Evolutionary conservation across 2,329 filamentous ascomycete species (phyloP).

Genomic region (Aspergillus sp.): DNA sequence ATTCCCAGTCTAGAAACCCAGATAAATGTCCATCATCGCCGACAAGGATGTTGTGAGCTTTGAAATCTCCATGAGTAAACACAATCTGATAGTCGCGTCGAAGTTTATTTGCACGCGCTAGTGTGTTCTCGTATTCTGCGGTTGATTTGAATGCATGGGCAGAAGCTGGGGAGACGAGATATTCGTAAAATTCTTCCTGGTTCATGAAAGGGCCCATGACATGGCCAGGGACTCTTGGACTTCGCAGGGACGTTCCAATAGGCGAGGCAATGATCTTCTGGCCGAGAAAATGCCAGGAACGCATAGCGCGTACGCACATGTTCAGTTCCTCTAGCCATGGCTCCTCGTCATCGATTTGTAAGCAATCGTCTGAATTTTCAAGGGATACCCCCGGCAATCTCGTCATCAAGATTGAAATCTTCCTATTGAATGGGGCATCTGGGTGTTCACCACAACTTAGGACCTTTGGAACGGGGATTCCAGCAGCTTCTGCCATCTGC

Average conservation of each 20-base stretch:
- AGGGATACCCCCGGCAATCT: constrained; percentile 30
- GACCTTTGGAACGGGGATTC: constrained; percentile 30
- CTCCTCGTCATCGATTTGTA: constrained; percentile 22
- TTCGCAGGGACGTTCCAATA: constrained; percentile 24
- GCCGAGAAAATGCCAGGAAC: constrained; percentile 25
- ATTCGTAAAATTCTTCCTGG: constrained; percentile 21
- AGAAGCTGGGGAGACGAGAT: constrained; percentile 23
- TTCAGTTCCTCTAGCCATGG: constrained; percentile 31
- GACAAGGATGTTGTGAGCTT: constrained; percentile 11
- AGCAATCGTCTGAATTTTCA: constrained; percentile 20
- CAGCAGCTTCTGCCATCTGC: constrained; percentile 28
- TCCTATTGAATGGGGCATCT: constrained; percentile 8
- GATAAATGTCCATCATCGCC: constrained; percentile 9
- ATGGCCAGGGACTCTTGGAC: constrained; percentile 27
- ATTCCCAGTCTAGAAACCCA: constrained; percentile 2
- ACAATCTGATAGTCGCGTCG: neutral
- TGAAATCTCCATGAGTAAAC: constrained; percentile 15
- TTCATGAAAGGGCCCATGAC: constrained; percentile 24
- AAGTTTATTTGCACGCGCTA: constrained; percentile 14
- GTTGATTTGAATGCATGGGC: constrained; percentile 21
- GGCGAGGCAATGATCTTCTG: constrained; percentile 24
- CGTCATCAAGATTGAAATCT: constrained; percentile 37
- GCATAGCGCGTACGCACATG: constrained; percentile 28
- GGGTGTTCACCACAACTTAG: constrained; percentile 29
- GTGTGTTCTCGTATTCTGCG: constrained; percentile 19